Evolutionary conservation across 805 yeast genomes (phyloP), one percentile per base, ranked within the genome.

Genomic region (Schwanniomyces yamadae): DNA sequence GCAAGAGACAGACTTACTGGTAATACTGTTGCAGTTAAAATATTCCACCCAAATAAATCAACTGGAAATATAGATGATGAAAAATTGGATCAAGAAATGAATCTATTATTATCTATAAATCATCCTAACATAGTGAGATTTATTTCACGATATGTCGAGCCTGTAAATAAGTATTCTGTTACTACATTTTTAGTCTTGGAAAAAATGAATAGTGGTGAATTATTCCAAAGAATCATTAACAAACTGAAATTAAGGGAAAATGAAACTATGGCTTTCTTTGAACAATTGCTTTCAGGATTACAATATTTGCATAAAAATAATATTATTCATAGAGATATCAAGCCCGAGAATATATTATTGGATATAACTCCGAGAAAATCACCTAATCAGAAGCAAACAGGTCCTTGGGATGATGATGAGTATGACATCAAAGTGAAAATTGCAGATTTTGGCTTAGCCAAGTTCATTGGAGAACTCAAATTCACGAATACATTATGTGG

Each of bases 401-500:
- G 78, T 1, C 82, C 82, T 0, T 77, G 82, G 82, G 82, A 75
- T 48, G 57, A 63, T 1, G 63, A 75, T 37, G 90, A 84, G 58
- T 57, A 72, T 16, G 80, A 79, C 41, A 73, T 84, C 6, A 61
- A 62, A 40, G 88, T 85, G 7, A 85, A 85, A 52, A 82, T 85
- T 33, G 93, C 91, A 1, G 95, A 85, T 59, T 85, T 85, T 59
- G 96, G 96, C 0, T 57, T 77, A 27, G 82, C 82, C 3, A 77
- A 77, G 53, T 75, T 76, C 45, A 73, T 84, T 28, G 91, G 91
- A 5, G 88, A 82, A 47, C 61, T 78, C 44, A 76, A 79, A 41
- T 83, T 83, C 52, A 83, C 95, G 7, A 80, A 80, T 47, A 85
- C 95, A 0, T 58, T 85, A 26, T 85, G 95, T 61, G 95, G 95